These are phyloP conservation scores for Phytophthora tubulina DNA, from an alignment of 352 stramenopile genomes.

Conservation along the genomic window DNA sequence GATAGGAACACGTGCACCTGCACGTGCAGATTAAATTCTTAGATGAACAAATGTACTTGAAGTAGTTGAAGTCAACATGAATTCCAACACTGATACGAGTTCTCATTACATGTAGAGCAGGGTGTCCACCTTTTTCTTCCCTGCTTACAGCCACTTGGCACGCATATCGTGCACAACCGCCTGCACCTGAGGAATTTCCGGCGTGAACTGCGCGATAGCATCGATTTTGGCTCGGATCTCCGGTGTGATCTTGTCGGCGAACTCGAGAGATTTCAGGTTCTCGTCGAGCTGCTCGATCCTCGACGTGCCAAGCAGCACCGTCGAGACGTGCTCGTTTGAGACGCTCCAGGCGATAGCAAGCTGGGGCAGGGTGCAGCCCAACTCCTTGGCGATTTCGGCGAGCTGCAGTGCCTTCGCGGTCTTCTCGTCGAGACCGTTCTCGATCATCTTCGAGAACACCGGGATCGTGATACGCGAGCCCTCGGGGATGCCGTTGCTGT, in stretches of 20 bases:
- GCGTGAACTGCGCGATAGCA: conserved; percentile 60
- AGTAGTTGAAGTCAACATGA: too few species aligned
- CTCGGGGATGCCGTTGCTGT: conserved; percentile 57
- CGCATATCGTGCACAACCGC: conserved; percentile 36
- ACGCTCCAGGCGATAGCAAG: conserved; percentile 65
- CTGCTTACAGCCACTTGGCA: conserved; percentile 41
- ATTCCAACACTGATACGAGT: too few species aligned
- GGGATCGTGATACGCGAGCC: conserved; percentile 57
- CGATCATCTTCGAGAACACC: conserved; percentile 42
- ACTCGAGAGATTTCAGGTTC: conserved; percentile 63
- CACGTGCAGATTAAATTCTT: too few species aligned
- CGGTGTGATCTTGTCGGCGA: conserved; percentile 68
- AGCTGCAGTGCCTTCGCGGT: conserved; percentile 59
- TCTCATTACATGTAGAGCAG: too few species aligned
- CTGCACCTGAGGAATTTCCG: conserved; percentile 33
- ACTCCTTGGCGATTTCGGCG: conserved; percentile 50
- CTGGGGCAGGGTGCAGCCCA: conserved; percentile 62
- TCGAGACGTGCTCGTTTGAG: conserved; percentile 63
- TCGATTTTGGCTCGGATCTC: conserved; percentile 73
- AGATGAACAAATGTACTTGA: too few species aligned
- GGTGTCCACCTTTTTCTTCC: too few species aligned
- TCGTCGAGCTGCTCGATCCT: conserved; percentile 67
- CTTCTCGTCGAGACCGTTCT: conserved; percentile 53
- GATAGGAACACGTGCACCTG: too few species aligned
- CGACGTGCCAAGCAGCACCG: conserved; percentile 61